Base-by-base conservation (phyloP, 1,139 yeast genomes). In the Yamadazyma trypodendri region DNA sequence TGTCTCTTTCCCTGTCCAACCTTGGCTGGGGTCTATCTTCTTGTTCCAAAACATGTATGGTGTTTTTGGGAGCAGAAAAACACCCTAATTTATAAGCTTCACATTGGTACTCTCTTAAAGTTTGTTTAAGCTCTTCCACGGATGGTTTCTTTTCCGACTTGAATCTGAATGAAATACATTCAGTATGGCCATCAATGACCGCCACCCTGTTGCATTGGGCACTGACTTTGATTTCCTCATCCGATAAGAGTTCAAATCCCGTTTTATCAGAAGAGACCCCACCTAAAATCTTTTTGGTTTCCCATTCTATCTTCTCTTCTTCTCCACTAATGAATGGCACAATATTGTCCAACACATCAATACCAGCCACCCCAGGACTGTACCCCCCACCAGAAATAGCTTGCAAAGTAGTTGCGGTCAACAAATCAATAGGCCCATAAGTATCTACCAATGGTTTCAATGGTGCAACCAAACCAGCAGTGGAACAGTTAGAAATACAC, bases 311-410 rank as follows among this genome's bases (percentile, higher is more conserved):
- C 69, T 92, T 92, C 51, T 94, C 99, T 68, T 92, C 99, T 67
- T 92, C 99, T 35, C 98, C 97, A 45, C 92, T 76, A 56, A 92
- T 92, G 72, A 71, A 90, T 34, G 99, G 99, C 39, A 92, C 88
- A 51, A 92, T 76, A 68, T 92, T 92, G 67, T 92, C 99, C 55
- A 92, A 75, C 38, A 92, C 81, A 58, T 92, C 97, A 65, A 92
- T 90, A 44, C 95, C 94, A 20, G 96, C 80, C 37, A 90, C 96
- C 60, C 99, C 99, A 32, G 99, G 99, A 11, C 96, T 86, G 63
- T 87, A 92, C 2, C 99, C 99, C 20, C 95, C 98, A 51, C 99
- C 99, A 7, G 97, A 89, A 48, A 92, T 87, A 31, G 98, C 98
- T 64, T 92, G 99, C 64, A 92, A 66, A 13, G 98, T 92, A 41